A percentile compares a stretch with the other conserved stretches of the same genome.
phyloP scores from a whole-genome alignment of 2,329 filamentous ascomycete genomes.

The Allantophomopsis cytisporea region DNA sequence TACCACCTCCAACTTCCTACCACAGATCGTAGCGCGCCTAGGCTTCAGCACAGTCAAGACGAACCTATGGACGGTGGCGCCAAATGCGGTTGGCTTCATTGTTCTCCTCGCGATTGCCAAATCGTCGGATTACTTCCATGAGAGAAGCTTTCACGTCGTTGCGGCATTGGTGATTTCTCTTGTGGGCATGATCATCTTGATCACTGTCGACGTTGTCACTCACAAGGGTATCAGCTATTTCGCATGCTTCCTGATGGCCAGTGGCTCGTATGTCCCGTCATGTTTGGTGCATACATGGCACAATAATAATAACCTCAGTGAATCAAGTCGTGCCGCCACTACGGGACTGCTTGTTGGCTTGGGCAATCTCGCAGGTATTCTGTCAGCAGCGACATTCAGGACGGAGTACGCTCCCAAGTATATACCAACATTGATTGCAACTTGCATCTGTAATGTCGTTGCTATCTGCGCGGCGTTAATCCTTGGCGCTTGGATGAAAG shows the following conservation, averaged over 20 bases:
- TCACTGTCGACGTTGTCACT: slow-evolving; percentile 24
- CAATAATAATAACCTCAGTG: slow-evolving; percentile 37
- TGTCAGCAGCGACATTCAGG: slow-evolving; percentile 30
- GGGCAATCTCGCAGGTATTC: slow-evolving; percentile 32
- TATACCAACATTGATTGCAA: slow-evolving; percentile 29
- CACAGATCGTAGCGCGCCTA: slow-evolving; percentile 27
- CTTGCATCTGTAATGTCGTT: slow-evolving; percentile 24
- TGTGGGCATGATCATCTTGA: slow-evolving; percentile 28
- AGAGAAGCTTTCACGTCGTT: slow-evolving; percentile 31
- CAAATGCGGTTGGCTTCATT: slow-evolving; percentile 31
- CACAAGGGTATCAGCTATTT: slow-evolving; percentile 32
- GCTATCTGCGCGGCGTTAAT: slow-evolving; percentile 24
- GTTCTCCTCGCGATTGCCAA: slow-evolving; percentile 28
- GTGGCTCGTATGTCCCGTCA: slow-evolving; percentile 29
- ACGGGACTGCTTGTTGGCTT: slow-evolving; percentile 32
- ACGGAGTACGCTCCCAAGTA: slow-evolving; percentile 33
- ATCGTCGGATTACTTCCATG: slow-evolving; percentile 28
- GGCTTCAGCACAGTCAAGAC: slow-evolving; percentile 29
- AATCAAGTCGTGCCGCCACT: slow-evolving; percentile 32
- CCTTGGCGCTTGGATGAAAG: slow-evolving; percentile 30
- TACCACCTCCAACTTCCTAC: slow-evolving; percentile 30
- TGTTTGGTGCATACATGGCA: slow-evolving; percentile 34
- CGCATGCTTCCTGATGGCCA: slow-evolving; percentile 31
- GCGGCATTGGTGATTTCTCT: slow-evolving; percentile 24
- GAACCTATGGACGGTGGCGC: slow-evolving; percentile 33